Evolutionary conservation across 352 stramenopile genomes (phyloP), one percentile per base, ranked within the genome.

Genomic region (Pythium coloratum): DNA sequence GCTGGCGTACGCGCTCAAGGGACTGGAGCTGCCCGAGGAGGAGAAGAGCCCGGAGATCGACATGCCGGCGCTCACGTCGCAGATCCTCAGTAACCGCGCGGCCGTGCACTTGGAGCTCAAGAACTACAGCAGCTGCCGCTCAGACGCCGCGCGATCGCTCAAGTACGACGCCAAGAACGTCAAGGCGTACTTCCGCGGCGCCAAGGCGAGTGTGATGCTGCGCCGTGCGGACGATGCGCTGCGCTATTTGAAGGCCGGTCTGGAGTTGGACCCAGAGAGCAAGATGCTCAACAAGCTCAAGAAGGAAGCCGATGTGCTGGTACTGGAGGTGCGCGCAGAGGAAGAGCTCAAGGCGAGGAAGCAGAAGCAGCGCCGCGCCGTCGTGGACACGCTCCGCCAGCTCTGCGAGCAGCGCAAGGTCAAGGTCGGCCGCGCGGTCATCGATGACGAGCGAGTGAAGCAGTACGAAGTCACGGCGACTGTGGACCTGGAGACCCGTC

Each of bases 41-140:
- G 82, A 94, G 72, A 75, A 75, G 24, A 79, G 91, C 57, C 50
- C 71, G 64, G 78, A 71, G 10, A 92, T 81, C 62, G 65, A 94
- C 71, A 87, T 94, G 67, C 76, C 81, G 32, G 71, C 88, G 64
- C 76, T 96, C 49, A 86, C 84, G 55, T 77, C 86, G 24, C 79
- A 91, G 63, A 94, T 94, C 61, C 76, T 90, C 59, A 82, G 78
- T 69, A 96, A 96, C 68, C 86, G 88, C 53, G 86, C 88, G 2
- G 86, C 88, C 1, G 86, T 92, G 64, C 82, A 96, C 34, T 61
- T 95, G 49, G 85, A 92, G 69, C 79, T 95, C n/a, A 82, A 81
- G 62, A 96, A 96, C 73, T 96, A 94, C 64, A 85, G 77, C 30
- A 93, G 84, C 66, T 95, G 85, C 60, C 86, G 85, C 58, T 90